Conservation (phyloP, 176 grass and related monocot genomes). For the Tillandsia leiboldiana region DNA sequence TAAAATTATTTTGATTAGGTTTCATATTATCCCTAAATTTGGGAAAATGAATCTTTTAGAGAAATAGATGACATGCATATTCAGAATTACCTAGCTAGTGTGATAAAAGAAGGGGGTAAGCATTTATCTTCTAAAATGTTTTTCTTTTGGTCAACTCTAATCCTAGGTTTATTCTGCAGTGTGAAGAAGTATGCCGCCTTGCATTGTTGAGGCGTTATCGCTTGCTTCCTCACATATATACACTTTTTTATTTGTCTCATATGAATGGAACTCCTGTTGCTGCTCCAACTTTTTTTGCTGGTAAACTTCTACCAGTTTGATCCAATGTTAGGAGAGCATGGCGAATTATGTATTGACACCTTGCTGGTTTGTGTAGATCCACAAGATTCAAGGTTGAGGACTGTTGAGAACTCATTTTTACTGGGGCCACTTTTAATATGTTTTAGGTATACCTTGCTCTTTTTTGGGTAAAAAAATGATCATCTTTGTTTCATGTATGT, state of each 20-base stretch:
- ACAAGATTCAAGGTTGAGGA: conserved; percentile 56
- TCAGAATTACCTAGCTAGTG: not conserved
- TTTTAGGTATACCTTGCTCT: conserved; percentile 45
- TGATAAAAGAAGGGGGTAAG: not conserved
- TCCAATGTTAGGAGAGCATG: not conserved
- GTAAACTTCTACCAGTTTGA: conserved; percentile 31
- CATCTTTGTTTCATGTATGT: not conserved
- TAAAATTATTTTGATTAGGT: not conserved
- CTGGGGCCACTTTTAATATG: conserved; percentile 74
- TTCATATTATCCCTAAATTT: not conserved
- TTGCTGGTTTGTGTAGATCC: conserved; percentile 39
- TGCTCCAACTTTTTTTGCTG: conserved; percentile 76
- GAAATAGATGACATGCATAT: not conserved
- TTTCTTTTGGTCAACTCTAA: conserved; percentile 5
- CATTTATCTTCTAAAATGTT: not conserved
- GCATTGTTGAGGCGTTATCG: conserved; percentile 75
- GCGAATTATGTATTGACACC: not conserved
- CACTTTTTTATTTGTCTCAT: conserved; percentile 82
- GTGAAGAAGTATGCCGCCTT: conserved; percentile 92
- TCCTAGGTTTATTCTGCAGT: conserved; percentile 36
- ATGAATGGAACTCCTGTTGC: conserved; percentile 58
- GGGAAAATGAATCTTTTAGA: not conserved
- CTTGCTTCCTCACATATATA: conserved; percentile 82
- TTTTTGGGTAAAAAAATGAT: not conserved
- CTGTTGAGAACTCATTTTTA: conserved; percentile 86